Evolutionary conservation across 768 basidiomycete species (phyloP).

Genomic region (Phanerochaete carnosa): DNA sequence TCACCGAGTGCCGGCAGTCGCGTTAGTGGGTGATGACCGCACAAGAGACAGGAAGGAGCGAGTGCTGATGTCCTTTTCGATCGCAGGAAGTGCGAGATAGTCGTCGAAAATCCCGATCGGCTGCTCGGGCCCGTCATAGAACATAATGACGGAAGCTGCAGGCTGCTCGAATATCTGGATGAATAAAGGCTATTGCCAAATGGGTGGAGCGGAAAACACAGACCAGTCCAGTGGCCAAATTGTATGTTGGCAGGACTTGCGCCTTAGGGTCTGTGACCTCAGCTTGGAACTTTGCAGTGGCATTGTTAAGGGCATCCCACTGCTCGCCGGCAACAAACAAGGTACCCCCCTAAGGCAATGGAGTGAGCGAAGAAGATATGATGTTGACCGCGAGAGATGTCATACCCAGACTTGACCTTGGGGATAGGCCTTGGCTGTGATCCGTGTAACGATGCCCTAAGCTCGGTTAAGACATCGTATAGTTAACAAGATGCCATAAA

Average conservation of each 20-base stretch:
- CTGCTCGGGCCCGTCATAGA: constrained; percentile 55
- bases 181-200: not conserved
- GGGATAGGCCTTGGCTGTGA: constrained; percentile 51
- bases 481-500: not conserved
- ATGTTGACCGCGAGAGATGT: not conserved
- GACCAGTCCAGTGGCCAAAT: constrained; percentile 33
- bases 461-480: no score
- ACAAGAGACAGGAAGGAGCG: constrained; percentile 42
- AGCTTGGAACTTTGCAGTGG: constrained; percentile 38
- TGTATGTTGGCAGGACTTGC: constrained; percentile 44
- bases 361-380: not conserved
- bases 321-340: constrained; percentile 27
- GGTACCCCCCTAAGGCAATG: constrained; percentile 42
- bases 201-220: not conserved
- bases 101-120: constrained; percentile 50
- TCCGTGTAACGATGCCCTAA: constrained; percentile 57
- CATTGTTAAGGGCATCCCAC: constrained; percentile 26
- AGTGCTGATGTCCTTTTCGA: constrained; percentile 37
- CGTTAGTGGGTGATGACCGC: constrained; percentile 32
- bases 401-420: constrained; percentile 61
- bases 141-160: constrained; percentile 35
- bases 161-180: not conserved
- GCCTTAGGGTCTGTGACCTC: constrained; percentile 51
- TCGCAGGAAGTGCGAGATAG: constrained; percentile 42
- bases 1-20: constrained; percentile 31